These are phyloP conservation scores for Camellia granthamiana DNA, from an alignment of 148 eudicot genomes.

Conservation along the genomic window DNA sequence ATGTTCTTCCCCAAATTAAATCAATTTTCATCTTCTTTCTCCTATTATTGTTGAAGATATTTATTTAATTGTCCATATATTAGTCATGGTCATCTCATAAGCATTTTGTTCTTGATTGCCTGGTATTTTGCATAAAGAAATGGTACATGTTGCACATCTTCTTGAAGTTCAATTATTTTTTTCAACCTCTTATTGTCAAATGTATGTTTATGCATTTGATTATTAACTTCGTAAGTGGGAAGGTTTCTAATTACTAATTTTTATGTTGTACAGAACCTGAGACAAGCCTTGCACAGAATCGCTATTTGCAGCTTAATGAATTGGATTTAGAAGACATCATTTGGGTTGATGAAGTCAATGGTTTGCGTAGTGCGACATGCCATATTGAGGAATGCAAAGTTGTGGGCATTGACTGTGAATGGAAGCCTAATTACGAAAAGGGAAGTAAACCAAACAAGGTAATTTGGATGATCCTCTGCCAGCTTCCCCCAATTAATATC, in stretches of 20 bases:
- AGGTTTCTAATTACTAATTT: constrained; percentile 10
- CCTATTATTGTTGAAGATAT: background rate
- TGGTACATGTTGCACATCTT: background rate
- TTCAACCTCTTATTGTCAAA: background rate
- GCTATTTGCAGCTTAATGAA: constrained; percentile 65
- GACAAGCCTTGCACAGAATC: constrained; percentile 35
- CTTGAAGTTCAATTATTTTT: background rate
- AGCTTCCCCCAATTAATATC: background rate
- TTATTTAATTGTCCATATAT: background rate
- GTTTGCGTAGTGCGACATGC: constrained; percentile 59
- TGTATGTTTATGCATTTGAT: background rate
- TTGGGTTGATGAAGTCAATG: constrained; percentile 78
- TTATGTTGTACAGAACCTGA: constrained; percentile 51
- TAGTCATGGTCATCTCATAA: background rate
- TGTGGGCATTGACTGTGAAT: constrained; percentile 93
- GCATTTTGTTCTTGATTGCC: background rate
- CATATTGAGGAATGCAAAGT: constrained; percentile 83
- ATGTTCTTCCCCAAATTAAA: background rate
- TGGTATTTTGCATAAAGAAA: background rate
- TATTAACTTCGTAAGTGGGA: background rate
- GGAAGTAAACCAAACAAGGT: constrained; percentile 89
- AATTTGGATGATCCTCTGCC: constrained; percentile 12
- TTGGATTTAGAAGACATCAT: constrained; percentile 57
- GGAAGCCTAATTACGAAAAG: constrained; percentile 91
- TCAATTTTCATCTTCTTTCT: background rate